Evolutionary conservation across 73 alveolate genomes (phyloP).

Genomic region (Paramecium pentaurelia): DNA sequence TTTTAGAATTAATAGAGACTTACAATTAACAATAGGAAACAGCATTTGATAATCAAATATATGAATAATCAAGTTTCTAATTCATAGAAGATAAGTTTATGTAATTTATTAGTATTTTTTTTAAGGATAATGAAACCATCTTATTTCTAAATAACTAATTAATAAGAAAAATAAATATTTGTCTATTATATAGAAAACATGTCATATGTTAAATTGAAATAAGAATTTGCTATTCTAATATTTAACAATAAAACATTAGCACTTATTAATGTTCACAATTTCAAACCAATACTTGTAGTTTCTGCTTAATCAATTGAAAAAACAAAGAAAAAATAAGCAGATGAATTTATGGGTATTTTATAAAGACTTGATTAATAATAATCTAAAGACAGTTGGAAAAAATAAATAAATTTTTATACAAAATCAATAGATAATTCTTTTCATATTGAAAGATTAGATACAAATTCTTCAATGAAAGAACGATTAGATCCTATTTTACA

Average conservation of each 20-base stretch:
- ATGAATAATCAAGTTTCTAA: background rate
- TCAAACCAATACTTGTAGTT: background rate
- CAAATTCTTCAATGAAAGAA: background rate
- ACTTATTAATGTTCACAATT: background rate
- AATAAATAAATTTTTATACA: background rate
- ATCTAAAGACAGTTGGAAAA: constrained; percentile 5
- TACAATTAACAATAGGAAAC: background rate
- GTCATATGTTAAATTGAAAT: background rate
- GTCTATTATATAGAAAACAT: background rate
- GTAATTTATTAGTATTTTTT: background rate
- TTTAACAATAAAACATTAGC: constrained; percentile 8
- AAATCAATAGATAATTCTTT: background rate
- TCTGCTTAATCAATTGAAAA: background rate
- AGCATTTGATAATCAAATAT: background rate
- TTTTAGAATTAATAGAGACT: background rate
- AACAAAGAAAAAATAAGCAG: background rate
- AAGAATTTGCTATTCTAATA: background rate
- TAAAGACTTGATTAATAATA: background rate
- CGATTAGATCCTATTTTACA: background rate
- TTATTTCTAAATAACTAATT: background rate
- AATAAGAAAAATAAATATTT: background rate
- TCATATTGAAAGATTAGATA: background rate
- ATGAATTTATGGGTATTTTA: background rate
- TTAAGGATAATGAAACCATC: constrained; percentile 3
- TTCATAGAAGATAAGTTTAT: background rate